Evolutionary conservation across 2,329 filamentous ascomycete species (phyloP), one percentile per base, ranked within the genome.

Genomic region (Stagonosporopsis tanaceti): DNA sequence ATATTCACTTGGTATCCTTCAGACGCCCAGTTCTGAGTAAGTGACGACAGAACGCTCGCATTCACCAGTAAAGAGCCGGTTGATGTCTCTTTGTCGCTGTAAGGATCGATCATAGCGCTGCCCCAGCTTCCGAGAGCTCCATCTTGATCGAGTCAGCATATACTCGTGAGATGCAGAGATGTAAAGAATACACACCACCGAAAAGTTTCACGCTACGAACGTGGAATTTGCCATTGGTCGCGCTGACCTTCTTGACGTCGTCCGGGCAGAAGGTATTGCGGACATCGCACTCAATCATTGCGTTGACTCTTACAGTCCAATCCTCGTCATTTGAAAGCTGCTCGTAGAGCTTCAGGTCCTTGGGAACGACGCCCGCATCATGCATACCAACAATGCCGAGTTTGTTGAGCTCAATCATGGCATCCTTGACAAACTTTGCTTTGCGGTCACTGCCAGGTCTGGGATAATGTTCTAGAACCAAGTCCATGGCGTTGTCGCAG

Each of bases 111-210:
- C 79, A 91, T 82, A 41, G 89, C 88, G 54, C 86, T 88, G 27
- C 89, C 89, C 87, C 88, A 90, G 70, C 85, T 88, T 6, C 89
- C 88, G 1, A 91, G 79, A 2, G 88, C 88, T 22, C 88, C 89
- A 66, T 91, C 87, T 87, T 63, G 6, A 25, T 47, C 50, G 28
- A 52, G 57, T 76, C 25, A 68, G 61, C 35, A 30, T 32, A 32
- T 27, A n/a, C 9, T 17, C 30, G 6, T 14, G 8, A 39, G 17
- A 39, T 39, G 5, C 1, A 39, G 30, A 14, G 8, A 34, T 12
- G 6, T 3, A 20, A 5, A 14, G 1, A 25, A 12, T 39, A 71
- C 77, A 47, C 73, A 87, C 86, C 87, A 8, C 84, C 88, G 69
- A 90, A 91, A 4, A 91, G 77, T 73, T 91, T 91, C 44, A 90